These are phyloP conservation scores for Pyrus bretschneideri DNA, from an alignment of 306 rosid genomes.

Conservation along the genomic window DNA sequence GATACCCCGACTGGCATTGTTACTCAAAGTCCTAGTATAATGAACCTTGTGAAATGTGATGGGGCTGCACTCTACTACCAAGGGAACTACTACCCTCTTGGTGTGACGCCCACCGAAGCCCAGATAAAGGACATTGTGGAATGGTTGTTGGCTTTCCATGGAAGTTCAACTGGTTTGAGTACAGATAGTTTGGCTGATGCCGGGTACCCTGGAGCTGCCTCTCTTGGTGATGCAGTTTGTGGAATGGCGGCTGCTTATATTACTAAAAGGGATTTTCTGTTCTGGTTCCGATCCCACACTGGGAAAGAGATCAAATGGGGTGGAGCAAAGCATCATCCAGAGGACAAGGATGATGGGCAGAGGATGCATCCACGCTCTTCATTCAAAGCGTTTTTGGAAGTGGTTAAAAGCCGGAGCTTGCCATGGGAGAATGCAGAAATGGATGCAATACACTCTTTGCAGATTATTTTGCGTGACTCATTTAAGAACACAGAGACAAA, in stretches of 20 bases:
- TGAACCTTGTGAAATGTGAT: constrained; percentile 88
- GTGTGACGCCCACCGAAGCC: constrained; percentile 71
- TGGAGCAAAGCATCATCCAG: constrained; percentile 98
- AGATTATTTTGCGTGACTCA: constrained; percentile 87
- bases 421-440: constrained; percentile 95
- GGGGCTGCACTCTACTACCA: constrained; percentile 81
- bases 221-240: constrained; percentile 88
- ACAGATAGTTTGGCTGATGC: constrained; percentile 97
- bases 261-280: constrained; percentile 67
- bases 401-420: constrained; percentile 90
- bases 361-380: constrained; percentile 99
- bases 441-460: constrained; percentile 98
- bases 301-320: constrained; percentile 96
- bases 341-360: constrained; percentile 96
- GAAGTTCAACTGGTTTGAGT: constrained; percentile 91
- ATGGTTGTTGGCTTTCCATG: constrained; percentile 79
- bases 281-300: constrained; percentile 96
- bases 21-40: constrained; percentile 87
- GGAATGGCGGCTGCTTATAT: constrained; percentile 97
- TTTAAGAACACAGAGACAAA: constrained; percentile 55
- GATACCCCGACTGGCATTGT: constrained; percentile 84
- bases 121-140: constrained; percentile 82
- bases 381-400: constrained; percentile 93
- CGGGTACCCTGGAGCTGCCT: constrained; percentile 83
- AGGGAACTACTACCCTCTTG: constrained; percentile 60